Conservation (phyloP, 2,329 filamentous ascomycete species). For the Chaetomium olivaceum region DNA sequence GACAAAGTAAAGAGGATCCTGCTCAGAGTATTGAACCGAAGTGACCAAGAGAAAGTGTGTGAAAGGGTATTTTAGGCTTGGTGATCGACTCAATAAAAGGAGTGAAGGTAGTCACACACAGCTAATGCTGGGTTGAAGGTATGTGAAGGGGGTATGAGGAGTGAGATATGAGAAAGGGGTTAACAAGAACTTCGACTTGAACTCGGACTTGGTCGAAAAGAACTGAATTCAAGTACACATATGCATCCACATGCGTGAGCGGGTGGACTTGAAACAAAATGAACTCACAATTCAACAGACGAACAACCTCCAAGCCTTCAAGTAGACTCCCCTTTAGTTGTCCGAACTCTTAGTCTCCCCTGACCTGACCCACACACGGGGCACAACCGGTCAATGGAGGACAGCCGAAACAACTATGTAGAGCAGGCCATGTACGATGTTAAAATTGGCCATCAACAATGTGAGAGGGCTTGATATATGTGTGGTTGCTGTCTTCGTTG, state of each 20-base stretch:
- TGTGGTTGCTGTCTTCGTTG: background rate
- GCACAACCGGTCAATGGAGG: background rate
- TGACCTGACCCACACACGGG: constrained; percentile 4
- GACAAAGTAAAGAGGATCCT: background rate
- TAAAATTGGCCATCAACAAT: background rate
- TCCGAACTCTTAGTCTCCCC: background rate
- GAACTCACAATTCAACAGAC: background rate
- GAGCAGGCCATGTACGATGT: background rate
- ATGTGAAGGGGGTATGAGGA: background rate
- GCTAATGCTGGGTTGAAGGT: background rate
- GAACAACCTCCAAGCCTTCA: background rate
- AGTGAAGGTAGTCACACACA: background rate
- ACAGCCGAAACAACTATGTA: background rate
- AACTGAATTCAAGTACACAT: background rate
- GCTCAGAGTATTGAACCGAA: background rate
- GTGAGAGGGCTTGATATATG: background rate
- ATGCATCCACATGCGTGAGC: background rate
- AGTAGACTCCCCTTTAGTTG: background rate
- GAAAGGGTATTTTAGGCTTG: background rate
- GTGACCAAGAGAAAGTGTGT: background rate
- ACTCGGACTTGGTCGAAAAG: background rate
- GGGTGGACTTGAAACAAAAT: background rate
- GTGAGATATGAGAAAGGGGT: background rate
- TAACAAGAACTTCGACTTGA: background rate
- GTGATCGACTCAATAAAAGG: background rate